These are phyloP conservation scores for Cystobasidium tubakii DNA, from an alignment of 768 basidiomycete species.

Conservation along the genomic window DNA sequence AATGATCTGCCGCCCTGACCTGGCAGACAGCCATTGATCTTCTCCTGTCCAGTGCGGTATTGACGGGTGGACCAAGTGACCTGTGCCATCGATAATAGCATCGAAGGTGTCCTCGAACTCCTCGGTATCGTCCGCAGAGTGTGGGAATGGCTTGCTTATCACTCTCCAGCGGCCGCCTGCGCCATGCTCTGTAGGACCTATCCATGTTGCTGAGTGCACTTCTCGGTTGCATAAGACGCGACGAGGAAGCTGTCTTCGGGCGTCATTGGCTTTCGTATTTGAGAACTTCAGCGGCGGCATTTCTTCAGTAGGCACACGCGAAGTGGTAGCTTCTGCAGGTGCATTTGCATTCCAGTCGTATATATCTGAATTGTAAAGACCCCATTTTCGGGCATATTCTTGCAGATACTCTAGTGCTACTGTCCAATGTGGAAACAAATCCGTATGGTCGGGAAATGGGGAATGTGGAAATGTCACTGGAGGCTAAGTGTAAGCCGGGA, in stretches of 20 bases:
- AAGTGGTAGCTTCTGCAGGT: background rate
- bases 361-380: constrained; percentile 27
- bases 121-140: background rate
- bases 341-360: constrained; percentile 13
- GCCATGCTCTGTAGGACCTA: background rate
- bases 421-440: constrained; percentile 35
- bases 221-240: constrained; percentile 28
- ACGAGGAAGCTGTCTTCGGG: constrained; percentile 21
- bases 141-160: background rate
- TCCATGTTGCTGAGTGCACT: constrained; percentile 27
- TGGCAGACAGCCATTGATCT: constrained; percentile 13
- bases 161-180: constrained; percentile 1
- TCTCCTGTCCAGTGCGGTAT: constrained; percentile 17
- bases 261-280: constrained; percentile 13
- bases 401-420: constrained; percentile 21
- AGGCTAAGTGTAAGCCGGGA: background rate
- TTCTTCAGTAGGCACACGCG: background rate
- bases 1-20: background rate
- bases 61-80: constrained; percentile 24
- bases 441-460: constrained; percentile 21
- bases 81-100: constrained; percentile 32
- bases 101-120: constrained; percentile 14
- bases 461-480: constrained; percentile 29
- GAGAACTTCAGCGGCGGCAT: background rate
- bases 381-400: constrained; percentile 30